Conservation (phyloP, 176 grass and related monocot genomes). For the Zea mays region DNA sequence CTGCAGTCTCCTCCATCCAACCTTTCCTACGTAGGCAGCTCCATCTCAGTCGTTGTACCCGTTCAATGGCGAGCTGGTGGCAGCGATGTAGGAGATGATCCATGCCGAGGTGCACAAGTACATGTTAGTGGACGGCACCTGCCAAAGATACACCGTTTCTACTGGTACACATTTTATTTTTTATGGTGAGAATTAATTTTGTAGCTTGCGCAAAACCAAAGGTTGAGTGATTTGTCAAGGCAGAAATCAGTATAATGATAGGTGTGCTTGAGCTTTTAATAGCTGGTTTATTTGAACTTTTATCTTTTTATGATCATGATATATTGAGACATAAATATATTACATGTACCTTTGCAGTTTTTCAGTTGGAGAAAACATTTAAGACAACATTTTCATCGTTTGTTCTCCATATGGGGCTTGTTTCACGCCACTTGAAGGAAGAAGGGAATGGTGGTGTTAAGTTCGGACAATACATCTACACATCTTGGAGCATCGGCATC, state of each 20-base stretch:
- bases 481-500: no score
- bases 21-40: no score
- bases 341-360: conserved; percentile 61
- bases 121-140: neutral
- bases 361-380: conserved; percentile 99
- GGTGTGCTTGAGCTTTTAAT: conserved; percentile 24
- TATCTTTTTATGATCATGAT: conserved; percentile 31
- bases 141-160: neutral
- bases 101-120: no score
- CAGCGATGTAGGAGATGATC: no score
- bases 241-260: conserved; percentile 8
- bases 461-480: conserved; percentile 91
- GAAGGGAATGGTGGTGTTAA: conserved; percentile 89
- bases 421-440: conserved; percentile 82
- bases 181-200: neutral
- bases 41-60: no score
- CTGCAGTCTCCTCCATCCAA: no score
- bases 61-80: no score
- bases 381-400: conserved; percentile 97
- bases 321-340: conserved; percentile 12
- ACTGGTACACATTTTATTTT: neutral
- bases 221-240: conserved; percentile 7
- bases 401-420: conserved; percentile 96
- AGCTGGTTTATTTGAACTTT: conserved; percentile 14
- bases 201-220: neutral